A percentile compares a stretch with the other conserved stretches of the same genome.
Conservation (phyloP, 345 rosid genomes). For the Linum tenue region DNA sequence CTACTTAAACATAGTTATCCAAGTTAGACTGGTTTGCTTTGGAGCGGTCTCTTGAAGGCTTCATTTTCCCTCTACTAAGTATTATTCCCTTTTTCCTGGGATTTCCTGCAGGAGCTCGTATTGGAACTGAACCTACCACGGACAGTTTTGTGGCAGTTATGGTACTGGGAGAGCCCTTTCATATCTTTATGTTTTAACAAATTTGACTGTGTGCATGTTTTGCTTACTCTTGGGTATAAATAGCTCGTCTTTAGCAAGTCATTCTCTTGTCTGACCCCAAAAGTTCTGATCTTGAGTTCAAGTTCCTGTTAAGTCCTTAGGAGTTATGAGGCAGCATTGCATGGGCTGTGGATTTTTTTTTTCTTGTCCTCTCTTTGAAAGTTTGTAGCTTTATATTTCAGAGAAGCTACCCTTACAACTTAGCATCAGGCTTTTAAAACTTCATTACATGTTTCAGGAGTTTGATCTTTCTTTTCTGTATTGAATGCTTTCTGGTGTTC, state of each 20-base stretch:
- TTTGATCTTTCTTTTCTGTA: too few species aligned
- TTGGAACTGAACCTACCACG: constrained; percentile 97
- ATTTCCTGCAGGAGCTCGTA: constrained; percentile 66
- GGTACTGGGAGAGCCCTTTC: constrained; percentile 33
- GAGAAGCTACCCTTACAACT: neutral
- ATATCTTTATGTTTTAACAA: neutral
- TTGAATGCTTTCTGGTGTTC: neutral
- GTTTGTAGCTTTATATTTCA: too few species aligned
- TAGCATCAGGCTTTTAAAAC: neutral
- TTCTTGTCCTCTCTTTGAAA: too few species aligned
- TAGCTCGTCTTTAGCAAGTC: neutral
- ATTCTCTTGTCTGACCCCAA: neutral
- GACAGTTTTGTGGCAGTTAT: constrained; percentile 96
- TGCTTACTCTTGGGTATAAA: neutral
- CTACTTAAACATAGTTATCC: constrained; percentile 74
- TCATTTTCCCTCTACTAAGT: neutral
- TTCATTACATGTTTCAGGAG: neutral
- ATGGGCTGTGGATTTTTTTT: too few species aligned
- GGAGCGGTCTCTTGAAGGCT: neutral
- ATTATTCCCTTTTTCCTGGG: constrained; percentile 1
- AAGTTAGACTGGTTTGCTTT: constrained; percentile 24
- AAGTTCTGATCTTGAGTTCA: neutral
- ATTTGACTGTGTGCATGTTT: neutral
- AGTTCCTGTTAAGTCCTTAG: neutral
- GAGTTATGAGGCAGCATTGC: neutral